These are phyloP conservation scores for Pezicula rhizophila DNA, from an alignment of 2,329 filamentous ascomycete genomes.

Conservation along the genomic window DNA sequence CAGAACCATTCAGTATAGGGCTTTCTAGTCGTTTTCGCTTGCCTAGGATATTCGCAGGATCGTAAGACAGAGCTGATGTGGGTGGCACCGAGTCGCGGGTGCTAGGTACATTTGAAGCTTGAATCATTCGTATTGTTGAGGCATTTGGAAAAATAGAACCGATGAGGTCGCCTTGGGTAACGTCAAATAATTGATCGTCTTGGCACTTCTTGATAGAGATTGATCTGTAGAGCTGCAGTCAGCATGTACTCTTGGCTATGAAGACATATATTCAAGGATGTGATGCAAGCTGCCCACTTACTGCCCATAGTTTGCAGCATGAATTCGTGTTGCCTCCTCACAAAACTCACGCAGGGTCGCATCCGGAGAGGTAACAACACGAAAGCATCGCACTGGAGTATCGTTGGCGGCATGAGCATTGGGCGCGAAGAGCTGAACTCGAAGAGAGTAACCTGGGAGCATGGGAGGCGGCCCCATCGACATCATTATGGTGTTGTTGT, in stretches of 20 bases:
- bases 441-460: conserved; percentile 22
- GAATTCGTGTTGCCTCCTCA: conserved; percentile 21
- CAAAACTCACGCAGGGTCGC: conserved; percentile 26
- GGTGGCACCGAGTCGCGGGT: conserved; percentile 26
- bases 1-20: conserved; percentile 6
- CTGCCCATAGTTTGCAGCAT: conserved; percentile 26
- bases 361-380: conserved; percentile 23
- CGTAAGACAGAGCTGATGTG: conserved; percentile 25
- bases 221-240: conserved; percentile 12
- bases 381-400: conserved; percentile 23
- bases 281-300: conserved; percentile 11
- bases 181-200: conserved; percentile 26
- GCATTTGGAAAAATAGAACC: conserved; percentile 21
- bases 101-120: conserved; percentile 17
- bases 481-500: conserved; percentile 12
- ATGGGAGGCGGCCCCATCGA: conserved; percentile 22
- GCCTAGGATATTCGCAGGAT: conserved; percentile 8
- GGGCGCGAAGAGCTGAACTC: conserved; percentile 24
- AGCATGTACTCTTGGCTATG: conserved; percentile 1
- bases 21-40: conserved; percentile 20
- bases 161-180: conserved; percentile 23
- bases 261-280: not conserved
- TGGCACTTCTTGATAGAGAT: conserved; percentile 26
- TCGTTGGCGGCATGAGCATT: conserved; percentile 13
- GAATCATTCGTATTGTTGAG: conserved; percentile 22